A percentile compares a stretch with the other conserved stretches of the same genome.
phyloP scores from a whole-genome alignment of 1,139 yeast genomes.

The Zygoascus meyerae region DNA sequence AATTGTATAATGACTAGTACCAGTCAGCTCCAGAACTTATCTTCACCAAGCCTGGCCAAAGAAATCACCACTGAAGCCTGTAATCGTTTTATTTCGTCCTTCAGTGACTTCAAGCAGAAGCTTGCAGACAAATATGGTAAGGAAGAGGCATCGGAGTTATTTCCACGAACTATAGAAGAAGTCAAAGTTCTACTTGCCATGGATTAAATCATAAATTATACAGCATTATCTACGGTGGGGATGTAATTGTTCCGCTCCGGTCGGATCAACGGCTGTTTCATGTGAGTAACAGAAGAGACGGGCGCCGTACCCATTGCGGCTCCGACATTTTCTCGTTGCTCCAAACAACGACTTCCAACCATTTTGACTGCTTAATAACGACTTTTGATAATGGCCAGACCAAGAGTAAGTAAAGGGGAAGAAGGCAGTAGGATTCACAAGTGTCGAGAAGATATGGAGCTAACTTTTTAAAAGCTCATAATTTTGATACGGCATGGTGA shows the following conservation, averaged over 20 bases:
- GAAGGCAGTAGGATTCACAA: background rate
- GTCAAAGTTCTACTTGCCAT: conserved; percentile 29
- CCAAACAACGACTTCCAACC: background rate
- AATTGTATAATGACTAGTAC: conserved; percentile 33
- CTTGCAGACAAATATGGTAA: conserved; percentile 20
- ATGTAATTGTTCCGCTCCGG: too few species aligned
- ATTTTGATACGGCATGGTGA: conserved; percentile 85
- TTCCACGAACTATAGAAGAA: conserved; percentile 29
- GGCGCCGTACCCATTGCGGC: background rate
- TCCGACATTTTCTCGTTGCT: background rate
- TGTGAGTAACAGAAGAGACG: background rate
- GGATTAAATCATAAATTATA: background rate
- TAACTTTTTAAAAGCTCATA: conserved; percentile 39
- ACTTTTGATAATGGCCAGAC: conserved; percentile 44
- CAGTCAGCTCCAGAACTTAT: conserved; percentile 26
- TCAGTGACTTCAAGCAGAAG: conserved; percentile 21
- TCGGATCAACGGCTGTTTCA: too few species aligned
- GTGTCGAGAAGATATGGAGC: too few species aligned
- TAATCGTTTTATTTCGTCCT: conserved; percentile 29
- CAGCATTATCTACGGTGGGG: background rate
- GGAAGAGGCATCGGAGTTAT: conserved; percentile 22
- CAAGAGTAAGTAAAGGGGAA: conserved; percentile 44
- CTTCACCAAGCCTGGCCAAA: conserved; percentile 33
- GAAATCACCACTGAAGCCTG: conserved; percentile 32
- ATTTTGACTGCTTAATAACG: too few species aligned